Evolutionary conservation across 176 grass and related monocot genomes (phyloP).

Genomic region (Urochloa ruziziensis): DNA sequence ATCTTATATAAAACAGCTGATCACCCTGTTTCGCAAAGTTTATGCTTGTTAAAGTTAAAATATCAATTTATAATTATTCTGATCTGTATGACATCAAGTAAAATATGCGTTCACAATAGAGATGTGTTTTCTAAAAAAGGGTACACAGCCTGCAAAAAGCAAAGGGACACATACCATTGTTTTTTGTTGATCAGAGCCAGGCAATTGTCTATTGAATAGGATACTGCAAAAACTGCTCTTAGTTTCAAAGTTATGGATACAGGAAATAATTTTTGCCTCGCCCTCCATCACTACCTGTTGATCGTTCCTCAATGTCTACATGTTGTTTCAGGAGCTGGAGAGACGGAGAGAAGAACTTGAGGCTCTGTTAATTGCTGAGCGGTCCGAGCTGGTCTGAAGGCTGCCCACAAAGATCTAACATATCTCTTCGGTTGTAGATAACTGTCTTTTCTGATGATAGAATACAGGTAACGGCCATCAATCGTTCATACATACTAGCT

Average conservation of each 20-base stretch:
- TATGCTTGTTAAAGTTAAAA: constrained; percentile 7
- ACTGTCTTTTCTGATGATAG: not conserved
- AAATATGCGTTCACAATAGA: not conserved
- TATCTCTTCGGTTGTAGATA: constrained; percentile 17
- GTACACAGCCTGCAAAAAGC: not conserved
- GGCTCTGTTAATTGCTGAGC: constrained; percentile 65
- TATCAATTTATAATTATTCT: not conserved
- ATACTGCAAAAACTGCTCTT: not conserved
- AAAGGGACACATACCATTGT: not conserved
- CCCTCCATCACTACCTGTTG: not conserved
- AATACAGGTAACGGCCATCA: not conserved
- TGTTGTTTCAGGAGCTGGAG: constrained; percentile 76
- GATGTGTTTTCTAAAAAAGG: not conserved
- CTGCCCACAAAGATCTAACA: not conserved
- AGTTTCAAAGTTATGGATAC: not conserved
- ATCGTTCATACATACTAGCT: not conserved
- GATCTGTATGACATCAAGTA: not conserved
- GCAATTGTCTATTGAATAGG: not conserved
- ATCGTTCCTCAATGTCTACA: not conserved
- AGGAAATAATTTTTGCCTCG: not conserved
- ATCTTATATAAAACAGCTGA: not conserved
- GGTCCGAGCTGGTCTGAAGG: constrained; percentile 38
- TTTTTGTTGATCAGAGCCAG: not conserved
- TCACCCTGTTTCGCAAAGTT: not conserved
- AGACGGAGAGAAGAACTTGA: constrained; percentile 85